Conservation (phyloP, 371 early-diverging fungal species). For the Lichtheimia hyalospora region DNA sequence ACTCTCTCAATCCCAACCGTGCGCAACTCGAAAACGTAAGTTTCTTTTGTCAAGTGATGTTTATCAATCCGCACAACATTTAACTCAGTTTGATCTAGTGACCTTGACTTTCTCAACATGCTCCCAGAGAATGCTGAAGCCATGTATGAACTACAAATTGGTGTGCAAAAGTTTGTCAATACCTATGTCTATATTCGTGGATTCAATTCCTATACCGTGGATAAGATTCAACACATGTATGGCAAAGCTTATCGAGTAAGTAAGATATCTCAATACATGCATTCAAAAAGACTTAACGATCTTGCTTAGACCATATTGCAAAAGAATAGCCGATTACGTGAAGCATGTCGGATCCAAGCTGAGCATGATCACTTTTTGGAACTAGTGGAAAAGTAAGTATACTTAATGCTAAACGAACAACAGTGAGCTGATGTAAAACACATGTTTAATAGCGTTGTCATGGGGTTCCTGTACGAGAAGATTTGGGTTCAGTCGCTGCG, state of each 20-base stretch:
- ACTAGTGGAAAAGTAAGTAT: constrained; percentile 59
- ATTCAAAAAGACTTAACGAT: background rate
- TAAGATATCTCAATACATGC: background rate
- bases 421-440: constrained; percentile 1
- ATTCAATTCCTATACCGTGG: constrained; percentile 52
- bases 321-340: constrained; percentile 37
- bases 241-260: constrained; percentile 47
- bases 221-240: constrained; percentile 62
- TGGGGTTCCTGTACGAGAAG: constrained; percentile 61
- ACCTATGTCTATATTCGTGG: constrained; percentile 67
- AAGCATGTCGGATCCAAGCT: constrained; percentile 46
- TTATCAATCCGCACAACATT: background rate
- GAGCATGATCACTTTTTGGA: constrained; percentile 60
- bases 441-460: constrained; percentile 44
- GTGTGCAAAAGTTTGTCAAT: constrained; percentile 57
- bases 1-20: constrained; percentile 44
- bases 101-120: constrained; percentile 58
- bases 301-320: constrained; percentile 41
- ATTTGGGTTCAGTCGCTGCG: constrained; percentile 59
- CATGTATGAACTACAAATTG: constrained; percentile 45
- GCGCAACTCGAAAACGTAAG: constrained; percentile 53
- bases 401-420: background rate
- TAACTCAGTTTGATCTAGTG: constrained; percentile 31
- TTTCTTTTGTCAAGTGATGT: constrained; percentile 6
- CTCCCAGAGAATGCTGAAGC: constrained; percentile 55